Conservation (phyloP, 441 rosid genomes). For the Erodium trifolium region DNA sequence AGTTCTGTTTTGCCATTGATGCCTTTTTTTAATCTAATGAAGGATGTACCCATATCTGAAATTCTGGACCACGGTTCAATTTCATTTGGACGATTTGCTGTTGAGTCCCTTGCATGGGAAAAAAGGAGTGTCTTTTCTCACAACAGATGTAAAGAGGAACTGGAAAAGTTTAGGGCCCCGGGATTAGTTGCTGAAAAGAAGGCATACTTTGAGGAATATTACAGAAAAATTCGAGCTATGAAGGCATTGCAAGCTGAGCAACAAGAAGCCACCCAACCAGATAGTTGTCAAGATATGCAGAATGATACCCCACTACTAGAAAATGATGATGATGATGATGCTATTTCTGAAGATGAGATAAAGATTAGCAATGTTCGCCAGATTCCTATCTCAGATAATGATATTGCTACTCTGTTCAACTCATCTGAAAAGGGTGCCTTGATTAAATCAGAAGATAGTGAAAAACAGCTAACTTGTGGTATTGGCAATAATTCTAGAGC, state of each 20-base stretch:
- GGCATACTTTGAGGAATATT: conserved; percentile 38
- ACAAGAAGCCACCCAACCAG: conserved; percentile 16
- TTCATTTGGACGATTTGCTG: conserved; percentile 31
- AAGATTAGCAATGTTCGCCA: conserved; percentile 3
- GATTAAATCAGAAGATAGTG: background rate
- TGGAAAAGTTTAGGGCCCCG: conserved; percentile 28
- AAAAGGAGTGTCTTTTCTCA: conserved; percentile 32
- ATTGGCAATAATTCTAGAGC: conserved; percentile 2
- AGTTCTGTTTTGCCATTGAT: background rate
- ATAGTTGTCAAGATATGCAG: conserved; percentile 14
- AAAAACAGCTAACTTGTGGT: background rate
- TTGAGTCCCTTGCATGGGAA: conserved; percentile 36
- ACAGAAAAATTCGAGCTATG: conserved; percentile 27
- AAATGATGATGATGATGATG: conserved; percentile 4
- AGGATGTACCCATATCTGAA: conserved; percentile 18
- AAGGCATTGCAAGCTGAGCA: conserved; percentile 24
- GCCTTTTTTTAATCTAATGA: background rate
- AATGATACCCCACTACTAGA: too few species aligned
- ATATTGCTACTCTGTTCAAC: background rate
- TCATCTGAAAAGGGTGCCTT: too few species aligned
- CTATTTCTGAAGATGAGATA: conserved; percentile 5
- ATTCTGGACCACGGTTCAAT: conserved; percentile 25
- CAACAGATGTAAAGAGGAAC: conserved; percentile 32
- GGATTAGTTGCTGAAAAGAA: conserved; percentile 40
- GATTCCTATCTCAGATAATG: conserved; percentile 9